Evolutionary conservation across 169 alveolate species (phyloP).

Genomic region (Eimeria tenella): DNA sequence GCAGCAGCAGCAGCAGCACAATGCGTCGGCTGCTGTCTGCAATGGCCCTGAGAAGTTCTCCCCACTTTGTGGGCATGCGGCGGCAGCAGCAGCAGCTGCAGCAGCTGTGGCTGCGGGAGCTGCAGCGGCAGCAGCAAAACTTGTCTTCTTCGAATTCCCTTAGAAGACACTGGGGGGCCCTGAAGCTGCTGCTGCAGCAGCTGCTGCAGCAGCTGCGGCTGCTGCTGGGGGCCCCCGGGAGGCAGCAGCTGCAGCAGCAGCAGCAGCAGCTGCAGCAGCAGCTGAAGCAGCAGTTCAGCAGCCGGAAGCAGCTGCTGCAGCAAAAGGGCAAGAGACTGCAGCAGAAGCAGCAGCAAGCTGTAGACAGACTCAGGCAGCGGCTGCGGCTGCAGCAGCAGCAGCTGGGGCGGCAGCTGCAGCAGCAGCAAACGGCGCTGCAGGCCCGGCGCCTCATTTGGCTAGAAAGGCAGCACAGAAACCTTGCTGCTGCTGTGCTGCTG

Average conservation of each 20-base stretch:
- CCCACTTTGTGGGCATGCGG: conserved; percentile 3
- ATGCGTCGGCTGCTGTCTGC: not conserved
- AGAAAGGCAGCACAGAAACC: not conserved
- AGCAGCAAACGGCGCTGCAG: conserved; percentile 10
- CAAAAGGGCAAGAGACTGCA: not conserved
- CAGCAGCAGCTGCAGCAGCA: conserved; percentile 18
- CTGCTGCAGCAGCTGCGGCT: conserved; percentile 9
- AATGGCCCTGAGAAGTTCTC: not conserved
- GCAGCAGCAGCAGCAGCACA: conserved; percentile 36
- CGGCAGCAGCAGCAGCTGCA: conserved; percentile 39
- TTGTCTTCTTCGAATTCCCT: not conserved
- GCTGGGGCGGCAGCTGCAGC: conserved; percentile 24
- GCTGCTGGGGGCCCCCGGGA: not conserved
- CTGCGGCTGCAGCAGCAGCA: conserved; percentile 37
- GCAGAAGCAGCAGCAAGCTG: not conserved
- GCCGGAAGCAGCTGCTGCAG: not conserved
- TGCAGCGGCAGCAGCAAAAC: conserved; percentile 39
- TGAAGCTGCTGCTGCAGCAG: not conserved
- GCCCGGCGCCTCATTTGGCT: not conserved
- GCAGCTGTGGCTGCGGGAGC: conserved; percentile 24
- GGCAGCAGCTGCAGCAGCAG: not conserved
- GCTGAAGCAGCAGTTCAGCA: conserved; percentile 1
- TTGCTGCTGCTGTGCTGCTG: not conserved
- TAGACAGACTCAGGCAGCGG: not conserved
- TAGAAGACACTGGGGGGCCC: not conserved